Conservation (phyloP, 306 rosid genomes). For the Medicago arabica region DNA sequence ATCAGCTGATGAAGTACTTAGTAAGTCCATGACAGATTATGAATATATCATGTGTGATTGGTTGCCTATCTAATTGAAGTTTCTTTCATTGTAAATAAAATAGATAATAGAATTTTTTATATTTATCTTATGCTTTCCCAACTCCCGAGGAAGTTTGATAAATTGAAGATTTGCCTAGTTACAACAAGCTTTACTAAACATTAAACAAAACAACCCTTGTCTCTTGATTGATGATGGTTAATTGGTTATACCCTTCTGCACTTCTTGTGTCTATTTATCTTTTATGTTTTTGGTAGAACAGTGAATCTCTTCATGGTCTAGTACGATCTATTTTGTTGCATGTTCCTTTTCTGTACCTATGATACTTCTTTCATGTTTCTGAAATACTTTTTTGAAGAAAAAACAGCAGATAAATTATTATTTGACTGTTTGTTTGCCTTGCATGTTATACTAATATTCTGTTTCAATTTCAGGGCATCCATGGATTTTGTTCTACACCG, state of each 20-base stretch:
- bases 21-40: conserved; percentile 61
- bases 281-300: neutral
- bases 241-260: neutral
- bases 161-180: conserved; percentile 18
- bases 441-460: conserved; percentile 39
- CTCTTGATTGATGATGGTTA: no score
- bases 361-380: neutral
- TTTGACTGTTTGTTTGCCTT: conserved; percentile 26
- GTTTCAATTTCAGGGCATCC: conserved; percentile 80
- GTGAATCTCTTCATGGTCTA: neutral
- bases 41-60: conserved; percentile 10
- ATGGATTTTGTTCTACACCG: conserved; percentile 91
- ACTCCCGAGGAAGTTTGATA: neutral
- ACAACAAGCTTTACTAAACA: neutral
- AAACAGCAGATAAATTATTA: neutral
- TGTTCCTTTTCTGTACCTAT: neutral
- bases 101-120: neutral
- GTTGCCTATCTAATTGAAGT: neutral
- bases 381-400: neutral
- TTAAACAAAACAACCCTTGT: neutral
- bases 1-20: conserved; percentile 92
- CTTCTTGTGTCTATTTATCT: conserved; percentile 11
- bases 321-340: neutral
- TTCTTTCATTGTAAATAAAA: conserved; percentile 19
- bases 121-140: conserved; percentile 13